phyloP scores from a whole-genome alignment of 2,329 filamentous ascomycete species.

The Claviceps monticola region DNA sequence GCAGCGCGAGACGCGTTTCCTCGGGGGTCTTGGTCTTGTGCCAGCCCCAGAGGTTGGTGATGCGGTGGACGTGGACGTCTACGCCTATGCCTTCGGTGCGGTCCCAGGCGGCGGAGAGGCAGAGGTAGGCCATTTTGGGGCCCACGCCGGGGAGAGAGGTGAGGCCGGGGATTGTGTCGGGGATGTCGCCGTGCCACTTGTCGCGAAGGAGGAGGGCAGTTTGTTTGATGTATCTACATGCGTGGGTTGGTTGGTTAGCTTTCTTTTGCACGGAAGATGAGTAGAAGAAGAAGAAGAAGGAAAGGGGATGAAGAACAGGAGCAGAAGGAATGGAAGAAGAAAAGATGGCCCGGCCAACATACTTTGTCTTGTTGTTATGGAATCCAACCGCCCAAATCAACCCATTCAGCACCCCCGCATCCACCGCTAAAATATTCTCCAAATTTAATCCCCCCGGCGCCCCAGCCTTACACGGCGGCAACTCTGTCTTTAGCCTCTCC shows the following conservation, averaged over 20 bases:
- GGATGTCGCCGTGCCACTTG: conserved; percentile 61
- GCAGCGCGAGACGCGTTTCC: conserved; percentile 60
- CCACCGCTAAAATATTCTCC: conserved; percentile 61
- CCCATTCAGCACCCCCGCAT: conserved; percentile 50
- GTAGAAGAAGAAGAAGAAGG: not conserved
- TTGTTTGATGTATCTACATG: conserved; percentile 49
- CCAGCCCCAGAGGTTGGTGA: conserved; percentile 92
- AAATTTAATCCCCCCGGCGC: conserved; percentile 49
- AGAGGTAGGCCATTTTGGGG: conserved; percentile 89
- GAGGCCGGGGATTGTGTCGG: conserved; percentile 60
- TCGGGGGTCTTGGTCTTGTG: conserved; percentile 70
- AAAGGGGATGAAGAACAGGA: not conserved
- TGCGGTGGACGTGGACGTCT: conserved; percentile 88
- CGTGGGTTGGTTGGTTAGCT: not conserved
- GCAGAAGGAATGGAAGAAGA: not conserved
- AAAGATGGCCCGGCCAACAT: not conserved
- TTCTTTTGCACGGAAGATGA: not conserved
- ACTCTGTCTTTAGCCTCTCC: conserved; percentile 60
- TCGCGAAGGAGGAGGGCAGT: conserved; percentile 61
- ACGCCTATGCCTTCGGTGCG: conserved; percentile 69
- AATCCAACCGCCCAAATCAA: conserved; percentile 80
- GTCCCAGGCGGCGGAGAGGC: conserved; percentile 58
- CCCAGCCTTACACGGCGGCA: conserved; percentile 37
- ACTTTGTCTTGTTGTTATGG: conserved; percentile 84
- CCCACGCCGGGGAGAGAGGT: conserved; percentile 74